Evolutionary conservation across 2,329 filamentous ascomycete genomes (phyloP).

Genomic region (Cladosporium austrohemisphaericum): DNA sequence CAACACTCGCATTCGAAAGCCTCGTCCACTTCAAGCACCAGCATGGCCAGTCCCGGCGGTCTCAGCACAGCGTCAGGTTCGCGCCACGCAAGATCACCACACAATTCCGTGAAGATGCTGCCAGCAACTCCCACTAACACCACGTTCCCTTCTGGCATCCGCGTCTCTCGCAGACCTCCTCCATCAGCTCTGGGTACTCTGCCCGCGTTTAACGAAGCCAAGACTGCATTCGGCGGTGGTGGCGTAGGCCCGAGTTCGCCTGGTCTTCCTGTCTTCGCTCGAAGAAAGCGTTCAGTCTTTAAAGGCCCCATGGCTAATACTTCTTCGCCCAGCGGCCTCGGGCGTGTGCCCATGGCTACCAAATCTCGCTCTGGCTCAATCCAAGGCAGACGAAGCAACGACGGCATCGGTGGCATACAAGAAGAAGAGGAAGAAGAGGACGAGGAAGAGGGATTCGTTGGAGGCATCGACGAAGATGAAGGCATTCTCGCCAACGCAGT

Average conservation of each 20-base stretch:
- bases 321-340: conserved; percentile 23
- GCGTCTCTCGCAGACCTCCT: conserved; percentile 48
- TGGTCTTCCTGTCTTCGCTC: conserved; percentile 68
- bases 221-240: conserved; percentile 22
- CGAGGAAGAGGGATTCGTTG: conserved; percentile 19
- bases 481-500: conserved; percentile 3
- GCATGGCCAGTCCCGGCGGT: conserved; percentile 50
- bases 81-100: conserved; percentile 67
- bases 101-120: conserved; percentile 90
- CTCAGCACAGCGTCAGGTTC: conserved; percentile 53
- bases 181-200: conserved; percentile 31
- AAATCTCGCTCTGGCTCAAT: conserved; percentile 52
- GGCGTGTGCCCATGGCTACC: conserved; percentile 13
- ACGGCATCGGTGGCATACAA: conserved; percentile 59
- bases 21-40: conserved; percentile 81
- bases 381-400: conserved; percentile 65
- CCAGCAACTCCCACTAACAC: conserved; percentile 76
- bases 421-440: conserved; percentile 33
- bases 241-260: conserved; percentile 37
- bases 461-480: conserved; percentile 10
- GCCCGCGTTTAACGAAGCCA: conserved; percentile 27
- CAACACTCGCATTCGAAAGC: conserved; percentile 84
- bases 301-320: conserved; percentile 66
- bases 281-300: conserved; percentile 75
- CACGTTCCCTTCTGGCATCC: conserved; percentile 79